phyloP scores from a whole-genome alignment of 73 alveolate species.

The Paramecium pentaurelia region DNA sequence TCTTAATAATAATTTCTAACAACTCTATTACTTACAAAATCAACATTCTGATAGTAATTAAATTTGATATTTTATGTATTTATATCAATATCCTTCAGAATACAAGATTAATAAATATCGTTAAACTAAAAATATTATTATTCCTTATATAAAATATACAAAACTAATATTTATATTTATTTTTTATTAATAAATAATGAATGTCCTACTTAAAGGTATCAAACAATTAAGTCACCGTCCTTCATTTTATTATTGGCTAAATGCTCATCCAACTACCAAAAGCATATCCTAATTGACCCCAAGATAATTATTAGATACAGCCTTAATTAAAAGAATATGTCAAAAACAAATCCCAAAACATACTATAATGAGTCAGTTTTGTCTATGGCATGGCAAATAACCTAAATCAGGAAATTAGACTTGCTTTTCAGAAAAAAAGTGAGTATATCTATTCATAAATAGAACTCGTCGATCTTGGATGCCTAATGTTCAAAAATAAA shows the following conservation, averaged over 20 bases:
- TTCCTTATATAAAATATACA: too few species aligned
- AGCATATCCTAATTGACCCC: not conserved
- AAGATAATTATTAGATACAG: slow-evolving; percentile 2
- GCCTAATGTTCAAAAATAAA: slow-evolving; percentile 49
- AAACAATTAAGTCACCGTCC: not conserved
- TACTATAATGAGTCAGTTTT: slow-evolving; percentile 51
- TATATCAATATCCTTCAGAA: too few species aligned
- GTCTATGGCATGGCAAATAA: slow-evolving; percentile 58
- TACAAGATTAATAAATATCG: too few species aligned
- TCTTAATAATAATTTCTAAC: too few species aligned
- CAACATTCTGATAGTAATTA: too few species aligned
- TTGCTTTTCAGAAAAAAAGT: slow-evolving; percentile 63
- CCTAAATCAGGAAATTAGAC: slow-evolving; percentile 59
- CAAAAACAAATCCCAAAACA: slow-evolving; percentile 42
- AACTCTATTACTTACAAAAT: too few species aligned
- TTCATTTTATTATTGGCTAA: not conserved
- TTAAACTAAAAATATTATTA: too few species aligned
- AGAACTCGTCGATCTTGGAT: slow-evolving; percentile 58
- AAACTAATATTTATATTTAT: not conserved
- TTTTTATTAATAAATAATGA: not conserved
- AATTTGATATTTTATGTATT: too few species aligned
- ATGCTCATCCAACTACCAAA: not conserved
- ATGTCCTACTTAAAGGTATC: not conserved
- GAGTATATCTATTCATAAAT: not conserved
- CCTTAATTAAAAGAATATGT: not conserved